Conservation (phyloP, 148 eudicot species). For the Limonium bicolor region DNA sequence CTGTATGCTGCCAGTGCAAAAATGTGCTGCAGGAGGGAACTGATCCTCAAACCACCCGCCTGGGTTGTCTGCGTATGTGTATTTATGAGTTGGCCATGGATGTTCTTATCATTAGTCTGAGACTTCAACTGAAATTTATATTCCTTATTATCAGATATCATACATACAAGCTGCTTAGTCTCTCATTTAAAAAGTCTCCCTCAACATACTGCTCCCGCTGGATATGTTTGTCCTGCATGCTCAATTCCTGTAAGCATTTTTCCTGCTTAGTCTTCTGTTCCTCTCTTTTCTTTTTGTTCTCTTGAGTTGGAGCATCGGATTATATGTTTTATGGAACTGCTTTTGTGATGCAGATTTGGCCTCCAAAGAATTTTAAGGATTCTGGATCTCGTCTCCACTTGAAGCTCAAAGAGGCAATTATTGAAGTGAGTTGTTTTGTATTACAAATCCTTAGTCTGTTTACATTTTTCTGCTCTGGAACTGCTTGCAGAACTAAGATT, state of each 20-base stretch:
- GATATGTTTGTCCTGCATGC: conserved; percentile 83
- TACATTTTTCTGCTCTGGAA: too few relatives aligned
- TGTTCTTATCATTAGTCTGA: conserved; percentile 5
- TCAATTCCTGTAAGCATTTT: conserved; percentile 51
- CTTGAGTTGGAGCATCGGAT: background rate
- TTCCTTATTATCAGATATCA: conserved; percentile 47
- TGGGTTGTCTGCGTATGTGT: conserved; percentile 97
- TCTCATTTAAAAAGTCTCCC: conserved; percentile 81
- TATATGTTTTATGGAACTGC: background rate
- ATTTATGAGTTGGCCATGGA: too few relatives aligned
- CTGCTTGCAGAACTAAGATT: too few relatives aligned
- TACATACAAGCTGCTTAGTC: conserved; percentile 81
- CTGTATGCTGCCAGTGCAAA: conserved; percentile 76
- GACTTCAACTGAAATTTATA: background rate
- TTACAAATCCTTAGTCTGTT: too few relatives aligned
- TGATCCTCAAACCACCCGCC: conserved; percentile 63
- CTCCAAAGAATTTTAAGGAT: conserved; percentile 89
- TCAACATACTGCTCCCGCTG: conserved; percentile 93
- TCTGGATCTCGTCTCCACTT: conserved; percentile 81
- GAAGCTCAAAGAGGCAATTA: conserved; percentile 75
- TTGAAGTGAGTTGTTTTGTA: conserved; percentile 78
- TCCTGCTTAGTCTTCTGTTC: background rate
- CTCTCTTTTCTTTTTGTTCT: background rate
- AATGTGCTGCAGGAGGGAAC: conserved; percentile 46
- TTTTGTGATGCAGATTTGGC: conserved; percentile 77